phyloP scores from a whole-genome alignment of 805 yeast species.

The Zygosaccharomyces rouxii region DNA sequence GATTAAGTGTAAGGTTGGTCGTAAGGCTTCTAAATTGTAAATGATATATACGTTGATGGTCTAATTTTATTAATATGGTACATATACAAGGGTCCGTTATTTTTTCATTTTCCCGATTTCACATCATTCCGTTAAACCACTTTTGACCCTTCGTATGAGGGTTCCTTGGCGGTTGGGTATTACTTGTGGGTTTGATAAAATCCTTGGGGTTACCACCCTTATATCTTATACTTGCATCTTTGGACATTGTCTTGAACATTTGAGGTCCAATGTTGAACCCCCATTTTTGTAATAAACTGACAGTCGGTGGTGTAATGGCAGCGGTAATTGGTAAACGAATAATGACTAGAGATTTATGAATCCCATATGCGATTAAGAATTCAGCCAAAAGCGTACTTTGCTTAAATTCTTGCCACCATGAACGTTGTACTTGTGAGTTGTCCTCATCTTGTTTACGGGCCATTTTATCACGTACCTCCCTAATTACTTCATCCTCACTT shows the following conservation, averaged over 20 bases:
- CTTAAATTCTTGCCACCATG: conserved; percentile 29
- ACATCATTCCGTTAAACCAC: conserved; percentile 35
- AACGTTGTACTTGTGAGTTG: conserved; percentile 11
- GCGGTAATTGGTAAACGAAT: conserved; percentile 88
- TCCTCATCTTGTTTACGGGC: conserved; percentile 23
- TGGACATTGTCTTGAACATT: conserved; percentile 41
- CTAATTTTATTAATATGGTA: neutral
- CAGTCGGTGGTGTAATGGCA: conserved; percentile 82
- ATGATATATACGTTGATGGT: neutral
- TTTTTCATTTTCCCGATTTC: conserved; percentile 1
- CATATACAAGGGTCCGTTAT: neutral
- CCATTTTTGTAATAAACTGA: conserved; percentile 58
- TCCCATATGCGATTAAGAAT: conserved; percentile 83
- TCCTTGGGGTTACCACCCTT: conserved; percentile 33
- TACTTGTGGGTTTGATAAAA: conserved; percentile 40
- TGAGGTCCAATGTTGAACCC: conserved; percentile 61
- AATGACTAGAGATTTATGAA: conserved; percentile 82
- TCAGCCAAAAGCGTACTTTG: conserved; percentile 64
- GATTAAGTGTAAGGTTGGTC: conserved; percentile 81
- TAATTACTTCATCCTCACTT: conserved; percentile 39
- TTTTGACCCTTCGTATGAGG: conserved; percentile 28
- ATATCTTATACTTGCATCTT: conserved; percentile 30
- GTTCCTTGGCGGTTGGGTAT: conserved; percentile 47
- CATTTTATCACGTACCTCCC: conserved; percentile 35
- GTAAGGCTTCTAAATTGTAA: conserved; percentile 57